A percentile compares a stretch with the other conserved stretches of the same genome.
Evolutionary conservation across 352 stramenopile species (phyloP).

Genomic region (Pythium utonaiense): DNA sequence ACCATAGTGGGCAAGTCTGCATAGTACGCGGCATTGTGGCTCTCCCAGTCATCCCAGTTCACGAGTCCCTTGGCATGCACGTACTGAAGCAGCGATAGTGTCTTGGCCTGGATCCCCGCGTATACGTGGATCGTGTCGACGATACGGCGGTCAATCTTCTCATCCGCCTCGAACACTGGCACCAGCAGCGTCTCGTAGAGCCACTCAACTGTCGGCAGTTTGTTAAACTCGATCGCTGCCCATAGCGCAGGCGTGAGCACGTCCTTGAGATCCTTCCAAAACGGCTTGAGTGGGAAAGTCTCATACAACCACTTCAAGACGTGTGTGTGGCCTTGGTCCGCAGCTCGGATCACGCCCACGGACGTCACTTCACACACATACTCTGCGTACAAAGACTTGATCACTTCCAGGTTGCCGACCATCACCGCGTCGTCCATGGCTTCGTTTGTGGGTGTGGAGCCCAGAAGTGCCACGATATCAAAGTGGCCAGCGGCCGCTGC

Average conservation of each 20-base stretch:
- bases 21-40: slow-evolving; percentile 16
- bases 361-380: slow-evolving; percentile 2
- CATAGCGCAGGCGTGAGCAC: slow-evolving; percentile 11
- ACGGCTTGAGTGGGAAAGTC: slow-evolving; percentile 8
- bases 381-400: slow-evolving; percentile 3
- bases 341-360: slow-evolving; percentile 9
- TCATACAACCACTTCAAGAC: slow-evolving; percentile 5
- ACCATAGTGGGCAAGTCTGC: background rate
- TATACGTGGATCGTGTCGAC: slow-evolving; percentile 8
- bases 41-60: slow-evolving; percentile 17
- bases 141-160: background rate
- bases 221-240: slow-evolving; percentile 8
- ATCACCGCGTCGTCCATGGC: slow-evolving; percentile 34
- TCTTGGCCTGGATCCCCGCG: slow-evolving; percentile 1
- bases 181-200: slow-evolving; percentile 22
- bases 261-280: slow-evolving; percentile 20
- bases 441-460: slow-evolving; percentile 16
- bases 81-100: slow-evolving; percentile 8
- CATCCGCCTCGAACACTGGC: background rate
- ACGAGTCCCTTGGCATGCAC: slow-evolving; percentile 9
- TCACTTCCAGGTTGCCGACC: slow-evolving; percentile 26
- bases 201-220: slow-evolving; percentile 16
- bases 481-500: slow-evolving; percentile 18
- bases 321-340: slow-evolving; percentile 11
- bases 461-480: slow-evolving; percentile 15